These are phyloP conservation scores for Cucurbita moschata DNA, from an alignment of 306 rosid genomes.

Conservation along the genomic window DNA sequence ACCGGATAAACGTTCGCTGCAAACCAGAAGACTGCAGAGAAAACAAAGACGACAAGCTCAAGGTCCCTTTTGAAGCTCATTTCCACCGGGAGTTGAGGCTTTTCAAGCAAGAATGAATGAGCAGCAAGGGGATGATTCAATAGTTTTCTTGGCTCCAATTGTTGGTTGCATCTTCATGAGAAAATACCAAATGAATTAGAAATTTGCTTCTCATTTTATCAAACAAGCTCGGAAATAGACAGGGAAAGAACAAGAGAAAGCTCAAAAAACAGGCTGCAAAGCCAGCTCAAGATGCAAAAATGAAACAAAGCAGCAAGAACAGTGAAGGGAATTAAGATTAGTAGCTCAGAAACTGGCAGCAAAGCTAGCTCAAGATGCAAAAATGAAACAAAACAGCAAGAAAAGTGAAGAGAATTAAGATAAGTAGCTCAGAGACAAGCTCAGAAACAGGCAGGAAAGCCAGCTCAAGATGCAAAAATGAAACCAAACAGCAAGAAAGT, in stretches of 20 bases:
- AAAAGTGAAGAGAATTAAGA: not conserved
- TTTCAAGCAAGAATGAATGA: not conserved
- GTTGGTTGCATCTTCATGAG: not conserved
- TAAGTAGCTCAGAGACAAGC: no score
- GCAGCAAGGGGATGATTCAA: not conserved
- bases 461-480: no score
- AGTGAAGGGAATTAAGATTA: no score
- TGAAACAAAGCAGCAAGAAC: no score
- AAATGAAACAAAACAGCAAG: not conserved
- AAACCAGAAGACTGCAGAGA: constrained; percentile 9
- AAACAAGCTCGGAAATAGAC: not conserved
- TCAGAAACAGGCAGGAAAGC: no score
- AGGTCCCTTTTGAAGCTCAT: constrained; percentile 30
- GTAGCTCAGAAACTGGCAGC: not conserved
- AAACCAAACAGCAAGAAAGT: no score
- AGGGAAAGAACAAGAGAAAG: not conserved
- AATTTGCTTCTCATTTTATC: not conserved
- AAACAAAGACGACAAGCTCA: constrained; percentile 13
- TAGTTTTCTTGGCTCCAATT: not conserved
- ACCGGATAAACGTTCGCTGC: constrained; percentile 18
- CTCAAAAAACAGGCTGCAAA: not conserved
- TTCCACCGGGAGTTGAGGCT: not conserved
- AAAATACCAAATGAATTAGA: no score
- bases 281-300: not conserved
- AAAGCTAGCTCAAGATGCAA: constrained; percentile 15